These are phyloP conservation scores for Brettanomyces bruxellensis DNA, from an alignment of 805 yeast species.

Conservation along the genomic window DNA sequence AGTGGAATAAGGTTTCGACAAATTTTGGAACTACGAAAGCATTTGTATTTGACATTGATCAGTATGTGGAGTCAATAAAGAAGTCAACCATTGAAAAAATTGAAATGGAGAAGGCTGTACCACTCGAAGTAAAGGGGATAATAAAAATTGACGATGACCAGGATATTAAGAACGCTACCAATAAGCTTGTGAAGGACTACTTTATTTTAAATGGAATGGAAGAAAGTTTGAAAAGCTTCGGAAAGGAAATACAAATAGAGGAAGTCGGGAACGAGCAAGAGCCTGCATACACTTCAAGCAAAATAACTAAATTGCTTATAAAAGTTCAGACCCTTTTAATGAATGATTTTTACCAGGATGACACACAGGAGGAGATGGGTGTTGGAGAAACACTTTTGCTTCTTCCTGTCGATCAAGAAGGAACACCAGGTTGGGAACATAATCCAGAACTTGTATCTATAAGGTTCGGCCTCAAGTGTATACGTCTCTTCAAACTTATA, in stretches of 20 bases:
- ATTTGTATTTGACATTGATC: slow-evolving; percentile 40
- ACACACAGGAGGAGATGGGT: too few relatives aligned
- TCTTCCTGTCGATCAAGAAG: too few relatives aligned
- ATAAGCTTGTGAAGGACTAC: slow-evolving; percentile 30
- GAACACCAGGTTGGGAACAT: too few relatives aligned
- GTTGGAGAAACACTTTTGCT: too few relatives aligned
- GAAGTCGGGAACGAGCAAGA: slow-evolving; percentile 20
- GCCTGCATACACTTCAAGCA: slow-evolving; percentile 7
- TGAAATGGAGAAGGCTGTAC: slow-evolving; percentile 6
- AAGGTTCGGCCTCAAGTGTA: too few relatives aligned
- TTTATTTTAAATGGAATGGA: slow-evolving; percentile 51
- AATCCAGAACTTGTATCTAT: too few relatives aligned
- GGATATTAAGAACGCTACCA: slow-evolving; percentile 12
- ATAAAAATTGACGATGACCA: slow-evolving; percentile 7
- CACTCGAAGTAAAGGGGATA: slow-evolving; percentile 5
- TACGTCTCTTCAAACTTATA: too few relatives aligned
- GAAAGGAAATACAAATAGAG: slow-evolving; percentile 29
- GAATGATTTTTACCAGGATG: too few relatives aligned
- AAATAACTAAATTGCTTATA: slow-evolving; percentile 3
- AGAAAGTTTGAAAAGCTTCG: slow-evolving; percentile 44
- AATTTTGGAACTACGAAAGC: slow-evolving; percentile 41
- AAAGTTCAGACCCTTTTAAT: too few relatives aligned
- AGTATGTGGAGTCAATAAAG: slow-evolving; percentile 8
- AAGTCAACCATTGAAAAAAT: slow-evolving; percentile 1
- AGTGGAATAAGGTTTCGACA: slow-evolving; percentile 34